A percentile compares a stretch with the other conserved stretches of the same genome.
These are phyloP conservation scores for Fraxinus quadrangulata DNA, from an alignment of 257 asterid genomes.

Conservation along the genomic window DNA sequence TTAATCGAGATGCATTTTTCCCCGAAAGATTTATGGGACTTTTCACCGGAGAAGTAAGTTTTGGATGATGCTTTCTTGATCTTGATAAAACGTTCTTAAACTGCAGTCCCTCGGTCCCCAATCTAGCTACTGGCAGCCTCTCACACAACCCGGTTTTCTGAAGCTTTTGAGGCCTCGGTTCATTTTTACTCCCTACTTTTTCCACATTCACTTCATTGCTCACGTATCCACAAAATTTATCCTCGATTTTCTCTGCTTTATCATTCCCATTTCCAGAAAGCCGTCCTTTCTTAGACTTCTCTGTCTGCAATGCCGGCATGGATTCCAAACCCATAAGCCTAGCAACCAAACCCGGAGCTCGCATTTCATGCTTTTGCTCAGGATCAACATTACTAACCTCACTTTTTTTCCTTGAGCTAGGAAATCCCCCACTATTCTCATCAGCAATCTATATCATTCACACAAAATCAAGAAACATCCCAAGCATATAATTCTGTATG, in stretches of 20 bases:
- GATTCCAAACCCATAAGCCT: constrained; percentile 97
- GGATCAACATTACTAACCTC: constrained; percentile 32
- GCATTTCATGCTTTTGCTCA: constrained; percentile 51
- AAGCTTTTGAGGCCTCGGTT: constrained; percentile 81
- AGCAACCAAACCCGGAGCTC: constrained; percentile 83
- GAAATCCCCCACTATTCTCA: constrained; percentile 94
- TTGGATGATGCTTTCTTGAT: constrained; percentile 66
- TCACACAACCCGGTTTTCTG: constrained; percentile 70
- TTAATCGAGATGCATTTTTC: constrained; percentile 64
- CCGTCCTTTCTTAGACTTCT: constrained; percentile 44
- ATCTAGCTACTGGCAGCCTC: constrained; percentile 46
- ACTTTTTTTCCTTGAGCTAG: constrained; percentile 42
- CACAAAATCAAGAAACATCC: constrained; percentile 15
- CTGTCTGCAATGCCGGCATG: constrained; percentile 62
- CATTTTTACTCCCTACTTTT: constrained; percentile 52
- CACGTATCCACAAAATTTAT: constrained; percentile 15
- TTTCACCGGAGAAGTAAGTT: constrained; percentile 66
- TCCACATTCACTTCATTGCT: constrained; percentile 44
- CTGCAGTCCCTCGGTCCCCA: constrained; percentile 64
- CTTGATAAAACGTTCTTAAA: constrained; percentile 60
- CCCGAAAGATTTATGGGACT: constrained; percentile 62
- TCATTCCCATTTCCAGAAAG: constrained; percentile 32
- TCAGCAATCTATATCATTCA: constrained; percentile 71
- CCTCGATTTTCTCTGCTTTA: constrained; percentile 30
- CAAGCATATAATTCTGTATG: constrained; percentile 25